These are phyloP conservation scores for Mortierella antarctica DNA, from an alignment of 192 early-diverging fungal species.

Conservation along the genomic window DNA sequence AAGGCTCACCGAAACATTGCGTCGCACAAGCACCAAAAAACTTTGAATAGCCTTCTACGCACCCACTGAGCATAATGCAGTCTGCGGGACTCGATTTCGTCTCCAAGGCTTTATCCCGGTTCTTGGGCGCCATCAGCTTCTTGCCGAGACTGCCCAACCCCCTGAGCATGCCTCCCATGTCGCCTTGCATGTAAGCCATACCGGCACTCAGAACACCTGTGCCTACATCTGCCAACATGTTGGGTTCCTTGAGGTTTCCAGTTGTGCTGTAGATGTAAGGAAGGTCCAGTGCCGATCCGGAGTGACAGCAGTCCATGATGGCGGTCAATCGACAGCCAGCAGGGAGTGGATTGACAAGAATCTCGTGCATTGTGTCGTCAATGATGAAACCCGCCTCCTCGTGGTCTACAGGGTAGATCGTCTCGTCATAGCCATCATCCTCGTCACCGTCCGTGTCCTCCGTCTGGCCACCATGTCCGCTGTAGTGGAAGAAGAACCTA, in stretches of 20 bases:
- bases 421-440: slow-evolving; percentile 83
- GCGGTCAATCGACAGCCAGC: slow-evolving; percentile 78
- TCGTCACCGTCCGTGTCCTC: slow-evolving; percentile 76
- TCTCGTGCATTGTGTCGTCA: slow-evolving; percentile 80
- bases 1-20: not conserved
- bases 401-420: slow-evolving; percentile 75
- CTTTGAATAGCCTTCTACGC: slow-evolving; percentile 11
- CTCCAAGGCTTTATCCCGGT: slow-evolving; percentile 7
- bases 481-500: slow-evolving; percentile 84
- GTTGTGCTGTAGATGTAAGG: slow-evolving; percentile 82
- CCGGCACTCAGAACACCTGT: slow-evolving; percentile 58
- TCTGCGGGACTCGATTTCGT: slow-evolving; percentile 68
- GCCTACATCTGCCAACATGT: slow-evolving; percentile 60
- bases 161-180: slow-evolving; percentile 50
- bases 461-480: slow-evolving; percentile 78
- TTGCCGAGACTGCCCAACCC: slow-evolving; percentile 59
- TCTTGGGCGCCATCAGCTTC: slow-evolving; percentile 34
- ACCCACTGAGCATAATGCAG: slow-evolving; percentile 84
- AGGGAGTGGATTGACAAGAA: slow-evolving; percentile 77
- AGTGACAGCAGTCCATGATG: slow-evolving; percentile 90
- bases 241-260: slow-evolving; percentile 66
- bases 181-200: slow-evolving; percentile 58
- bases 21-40: not conserved
- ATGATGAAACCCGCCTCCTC: slow-evolving; percentile 69
- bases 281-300: slow-evolving; percentile 84